Base-by-base conservation (phyloP, 805 yeast genomes). In the Teunomyces panamensis region DNA sequence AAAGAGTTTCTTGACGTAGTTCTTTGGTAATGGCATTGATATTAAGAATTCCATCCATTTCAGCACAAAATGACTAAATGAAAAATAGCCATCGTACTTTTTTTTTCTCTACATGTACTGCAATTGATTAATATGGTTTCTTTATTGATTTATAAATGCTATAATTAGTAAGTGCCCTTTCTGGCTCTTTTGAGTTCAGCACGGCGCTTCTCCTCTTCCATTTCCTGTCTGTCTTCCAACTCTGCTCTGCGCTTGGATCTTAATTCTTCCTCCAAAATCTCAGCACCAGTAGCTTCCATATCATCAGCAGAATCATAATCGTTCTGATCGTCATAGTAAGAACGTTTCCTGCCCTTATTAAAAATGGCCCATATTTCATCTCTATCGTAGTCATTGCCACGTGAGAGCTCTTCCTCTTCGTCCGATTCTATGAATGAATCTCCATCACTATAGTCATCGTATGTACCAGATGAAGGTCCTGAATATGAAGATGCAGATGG, bases 241-340 rank as follows among this genome's bases (percentile, higher is more conserved):
- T 79, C 77, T 0, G 96, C 99, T 46, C 75, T 77, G 43, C 76
- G 75, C 32, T 82, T 73, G 9, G 96, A 85, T 30, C 78, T 59
- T 51, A 72, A 79, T 65, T 92, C 99, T 59, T 92, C 99, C 48
- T 81, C 87, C 36, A 89, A 69, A 20, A 94, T 81, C 53, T 92
- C 97, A 26, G 84, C 84, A 26, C 97, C 97, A 1, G 94, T 85
- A 2, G 97, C 97, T 62, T 92, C 98, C 97, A 94, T 92, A 58
- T 88, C 89, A 49, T 77, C 83, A 29, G 78, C 79, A 6, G 69
- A 64, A 50, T 78, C 76, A 46, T 75, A 79, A 47, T 78, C 81
- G 45, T 75, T 74, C 44, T 74, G 70, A 32, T 67, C 65, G 26
- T 70, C 62, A 51, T 72, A 75, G 37, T 73, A 65, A 0, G 70